Percentiles rank a stretch among this genome's conserved stretches.
Evolutionary conservation across 2,329 filamentous ascomycete species (phyloP).

Genomic region (Ophiostoma sp.): DNA sequence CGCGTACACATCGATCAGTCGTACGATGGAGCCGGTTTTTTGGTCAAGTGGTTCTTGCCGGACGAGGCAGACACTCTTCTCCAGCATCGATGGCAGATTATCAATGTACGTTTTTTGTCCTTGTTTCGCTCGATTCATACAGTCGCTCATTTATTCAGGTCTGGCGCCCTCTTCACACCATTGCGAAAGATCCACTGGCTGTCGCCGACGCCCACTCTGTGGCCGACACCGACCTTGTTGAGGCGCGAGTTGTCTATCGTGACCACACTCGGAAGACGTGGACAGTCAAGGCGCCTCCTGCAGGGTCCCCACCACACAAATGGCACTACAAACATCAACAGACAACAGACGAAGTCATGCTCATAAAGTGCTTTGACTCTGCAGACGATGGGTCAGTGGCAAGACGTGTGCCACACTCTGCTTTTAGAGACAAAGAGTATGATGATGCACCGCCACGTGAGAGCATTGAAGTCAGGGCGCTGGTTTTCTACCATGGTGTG

Average conservation of each 20-base stretch:
- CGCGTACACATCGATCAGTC: slow-evolving; percentile 51
- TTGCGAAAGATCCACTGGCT: slow-evolving; percentile 46
- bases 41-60: slow-evolving; percentile 51
- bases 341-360: slow-evolving; percentile 51
- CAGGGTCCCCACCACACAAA: slow-evolving; percentile 37
- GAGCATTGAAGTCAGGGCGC: slow-evolving; percentile 57
- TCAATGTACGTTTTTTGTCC: slow-evolving; percentile 28
- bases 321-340: slow-evolving; percentile 56
- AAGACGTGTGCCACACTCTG: slow-evolving; percentile 54
- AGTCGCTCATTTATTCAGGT: slow-evolving; percentile 32
- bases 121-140: neutral
- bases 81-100: slow-evolving; percentile 29
- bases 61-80: slow-evolving; percentile 30
- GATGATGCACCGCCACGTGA: slow-evolving; percentile 47
- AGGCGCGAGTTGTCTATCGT: slow-evolving; percentile 41
- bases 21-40: slow-evolving; percentile 45
- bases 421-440: slow-evolving; percentile 50
- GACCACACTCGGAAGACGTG: slow-evolving; percentile 41
- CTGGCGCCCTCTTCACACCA: slow-evolving; percentile 52
- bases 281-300: slow-evolving; percentile 37
- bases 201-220: slow-evolving; percentile 44
- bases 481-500: slow-evolving; percentile 48
- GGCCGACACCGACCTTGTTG: slow-evolving; percentile 43
- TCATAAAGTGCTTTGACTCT: slow-evolving; percentile 60
- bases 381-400: slow-evolving; percentile 48